These are phyloP conservation scores for Isatis tinctoria DNA, from an alignment of 345 rosid genomes.

Conservation along the genomic window DNA sequence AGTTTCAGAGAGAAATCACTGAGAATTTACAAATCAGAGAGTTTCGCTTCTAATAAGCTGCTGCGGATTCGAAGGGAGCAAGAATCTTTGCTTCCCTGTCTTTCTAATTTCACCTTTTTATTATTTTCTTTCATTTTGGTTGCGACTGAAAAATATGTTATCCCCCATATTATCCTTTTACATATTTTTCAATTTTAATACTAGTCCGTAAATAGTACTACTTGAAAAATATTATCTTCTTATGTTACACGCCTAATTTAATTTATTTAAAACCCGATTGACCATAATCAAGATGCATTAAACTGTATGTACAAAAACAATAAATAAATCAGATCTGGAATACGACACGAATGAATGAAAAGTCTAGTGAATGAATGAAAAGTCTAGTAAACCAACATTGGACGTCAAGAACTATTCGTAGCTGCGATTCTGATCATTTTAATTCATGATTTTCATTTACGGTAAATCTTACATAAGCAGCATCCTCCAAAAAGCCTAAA, in stretches of 20 bases:
- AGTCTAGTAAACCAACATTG: slow-evolving; percentile 11
- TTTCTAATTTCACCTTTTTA: background rate
- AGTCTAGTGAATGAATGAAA: slow-evolving; percentile 12
- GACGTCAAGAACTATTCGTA: slow-evolving; percentile 19
- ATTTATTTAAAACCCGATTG: background rate
- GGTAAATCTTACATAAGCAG: slow-evolving; percentile 23
- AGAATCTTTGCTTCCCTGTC: slow-evolving; percentile 30
- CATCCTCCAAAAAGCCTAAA: background rate
- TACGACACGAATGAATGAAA: slow-evolving; percentile 8
- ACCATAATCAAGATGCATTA: background rate
- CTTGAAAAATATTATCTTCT: slow-evolving; percentile 10
- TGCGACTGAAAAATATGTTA: slow-evolving; percentile 11
- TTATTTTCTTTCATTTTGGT: background rate
- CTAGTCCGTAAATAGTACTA: background rate
- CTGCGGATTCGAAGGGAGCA: slow-evolving; percentile 24
- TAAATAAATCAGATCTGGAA: background rate
- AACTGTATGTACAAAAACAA: background rate
- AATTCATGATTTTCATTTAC: background rate
- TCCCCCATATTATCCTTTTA: background rate
- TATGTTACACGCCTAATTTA: slow-evolving; percentile 15
- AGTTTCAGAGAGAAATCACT: slow-evolving; percentile 5
- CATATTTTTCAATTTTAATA: background rate
- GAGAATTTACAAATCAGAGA: slow-evolving; percentile 15
- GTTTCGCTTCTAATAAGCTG: background rate
- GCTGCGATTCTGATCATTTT: background rate